Evolutionary conservation across 2,329 filamentous ascomycete species (phyloP), one percentile per base, ranked within the genome.

Genomic region (Sporothrix brunneoviolacea): DNA sequence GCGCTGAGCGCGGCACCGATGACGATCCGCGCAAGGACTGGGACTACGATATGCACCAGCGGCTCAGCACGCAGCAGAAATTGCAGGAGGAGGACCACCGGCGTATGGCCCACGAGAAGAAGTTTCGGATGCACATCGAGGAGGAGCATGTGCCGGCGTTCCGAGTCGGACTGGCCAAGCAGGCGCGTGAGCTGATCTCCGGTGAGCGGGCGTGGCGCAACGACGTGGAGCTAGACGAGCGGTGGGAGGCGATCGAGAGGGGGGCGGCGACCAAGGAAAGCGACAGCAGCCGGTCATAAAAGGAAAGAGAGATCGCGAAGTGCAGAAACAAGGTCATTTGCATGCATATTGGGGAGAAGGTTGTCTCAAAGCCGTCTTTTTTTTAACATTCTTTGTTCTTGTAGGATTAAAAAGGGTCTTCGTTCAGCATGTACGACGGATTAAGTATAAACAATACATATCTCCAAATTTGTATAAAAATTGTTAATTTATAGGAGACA

Each of bases 191-290:
- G 59, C 62, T 90, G 59, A 65, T 87, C 56, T 68, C 72, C 44
- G 80, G 82, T 18, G 73, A 79, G 64, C 70, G 76, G 59, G 71
- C 71, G 55, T 90, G 87, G 86, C 71, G 63, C 36, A 75, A 74
- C 54, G 64, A 68, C 38, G 65, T 68, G 44, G 54, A 63, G 38
- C 53, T 76, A 55, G 74, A 79, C 33, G 65, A 69, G 45, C 72
- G 68, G 63, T 80, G 74, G 68, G 68, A 70, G 22, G 61, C 67
- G 55, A 56, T 61, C 52, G n/a, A 36, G 37, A 35, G 21, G 37
- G 32, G 16, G 32, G 13, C 21, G 19, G 3, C 27, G 27, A 19
- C 6, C 6, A 13, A 5, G 15, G 15, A 16, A n/a, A 38, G 60
- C 62, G 9, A 59, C 61, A 49, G 30, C 41, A 37, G 39, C 21